Evolutionary conservation across 108 stramenopile species (phyloP).

Genomic region (Stephanodiscus minutulus): DNA sequence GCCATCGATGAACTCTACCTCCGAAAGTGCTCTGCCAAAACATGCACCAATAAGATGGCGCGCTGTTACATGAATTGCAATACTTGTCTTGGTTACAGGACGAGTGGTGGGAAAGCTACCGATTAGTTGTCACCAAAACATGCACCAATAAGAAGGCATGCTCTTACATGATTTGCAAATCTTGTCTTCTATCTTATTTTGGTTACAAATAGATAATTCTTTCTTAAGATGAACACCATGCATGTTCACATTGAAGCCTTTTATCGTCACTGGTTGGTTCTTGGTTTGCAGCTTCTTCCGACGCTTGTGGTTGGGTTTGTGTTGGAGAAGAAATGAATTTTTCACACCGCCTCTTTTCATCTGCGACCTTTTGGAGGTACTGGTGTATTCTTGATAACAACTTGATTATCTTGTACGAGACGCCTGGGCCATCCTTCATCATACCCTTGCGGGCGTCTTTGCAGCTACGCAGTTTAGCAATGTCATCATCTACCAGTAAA

Average conservation of each 20-base stretch:
- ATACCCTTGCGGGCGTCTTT: slow-evolving; percentile 9
- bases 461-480: slow-evolving; percentile 20
- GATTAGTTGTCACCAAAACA: no score
- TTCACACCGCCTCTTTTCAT: slow-evolving; percentile 46
- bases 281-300: slow-evolving; percentile 46
- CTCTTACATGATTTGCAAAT: no score
- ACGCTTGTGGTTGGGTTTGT: slow-evolving; percentile 69
- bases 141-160: no score
- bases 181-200: neutral
- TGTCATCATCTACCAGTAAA: slow-evolving; percentile 29
- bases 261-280: no score
- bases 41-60: no score
- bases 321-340: slow-evolving; percentile 54
- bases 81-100: neutral
- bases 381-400: slow-evolving; percentile 64
- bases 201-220: no score
- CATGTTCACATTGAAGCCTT: no score
- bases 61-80: neutral
- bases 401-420: slow-evolving; percentile 51
- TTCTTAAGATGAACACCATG: no score
- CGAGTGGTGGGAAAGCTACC: no score
- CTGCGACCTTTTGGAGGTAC: slow-evolving; percentile 64
- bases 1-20: slow-evolving; percentile 51
- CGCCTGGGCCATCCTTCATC: slow-evolving; percentile 25
- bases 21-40: no score